Conservation (phyloP, 2,329 filamentous ascomycete species). For the Beauveria medogensis region DNA sequence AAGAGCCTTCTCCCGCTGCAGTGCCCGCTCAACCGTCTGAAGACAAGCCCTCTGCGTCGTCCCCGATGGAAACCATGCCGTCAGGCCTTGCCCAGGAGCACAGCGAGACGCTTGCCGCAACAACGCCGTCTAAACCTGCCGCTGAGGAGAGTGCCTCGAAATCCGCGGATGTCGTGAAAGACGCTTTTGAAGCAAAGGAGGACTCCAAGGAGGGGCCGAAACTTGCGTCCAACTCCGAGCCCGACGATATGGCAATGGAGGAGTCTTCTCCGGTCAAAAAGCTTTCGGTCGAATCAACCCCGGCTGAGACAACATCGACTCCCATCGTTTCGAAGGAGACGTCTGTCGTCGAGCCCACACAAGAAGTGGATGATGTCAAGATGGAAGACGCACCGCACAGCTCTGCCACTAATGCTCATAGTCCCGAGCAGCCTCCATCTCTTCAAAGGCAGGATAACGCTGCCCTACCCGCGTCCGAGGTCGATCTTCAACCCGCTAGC, state of each 20-base stretch:
- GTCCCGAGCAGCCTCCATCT: neutral
- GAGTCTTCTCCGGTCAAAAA: neutral
- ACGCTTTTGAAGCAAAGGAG: neutral
- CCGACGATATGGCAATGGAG: neutral
- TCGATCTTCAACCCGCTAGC: constrained; percentile 27
- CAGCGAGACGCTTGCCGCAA: neutral
- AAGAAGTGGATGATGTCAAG: constrained; percentile 1
- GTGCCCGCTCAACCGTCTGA: neutral
- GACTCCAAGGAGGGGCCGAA: neutral
- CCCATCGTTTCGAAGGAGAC: neutral
- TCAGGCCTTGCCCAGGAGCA: neutral
- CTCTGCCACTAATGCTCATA: neutral
- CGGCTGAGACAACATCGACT: neutral
- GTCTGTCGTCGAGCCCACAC: neutral
- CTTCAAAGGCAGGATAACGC: constrained; percentile 10
- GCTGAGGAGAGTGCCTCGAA: neutral
- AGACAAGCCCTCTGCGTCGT: neutral
- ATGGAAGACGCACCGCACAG: constrained; percentile 10
- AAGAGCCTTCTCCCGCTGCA: neutral
- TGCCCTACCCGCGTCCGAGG: constrained; percentile 23
- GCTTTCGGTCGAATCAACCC: neutral
- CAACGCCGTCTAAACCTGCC: neutral
- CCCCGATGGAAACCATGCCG: neutral
- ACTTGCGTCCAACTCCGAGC: neutral
- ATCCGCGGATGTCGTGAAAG: neutral